Evolutionary conservation across 2,329 filamentous ascomycete species (phyloP).

Genomic region (Hysterium pulicare): DNA sequence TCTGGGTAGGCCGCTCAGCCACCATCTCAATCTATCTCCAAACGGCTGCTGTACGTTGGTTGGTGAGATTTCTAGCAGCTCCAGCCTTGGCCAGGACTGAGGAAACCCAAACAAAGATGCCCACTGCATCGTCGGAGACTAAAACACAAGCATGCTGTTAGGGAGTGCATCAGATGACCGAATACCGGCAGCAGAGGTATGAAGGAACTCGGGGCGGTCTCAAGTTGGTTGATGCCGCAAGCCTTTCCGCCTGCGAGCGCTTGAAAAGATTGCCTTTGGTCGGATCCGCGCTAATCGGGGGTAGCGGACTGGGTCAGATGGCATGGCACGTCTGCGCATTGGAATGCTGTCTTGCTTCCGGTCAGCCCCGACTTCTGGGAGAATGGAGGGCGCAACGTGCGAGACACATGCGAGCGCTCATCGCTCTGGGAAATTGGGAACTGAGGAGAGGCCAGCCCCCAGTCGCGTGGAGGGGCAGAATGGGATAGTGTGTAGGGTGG

Average conservation of each 20-base stretch:
- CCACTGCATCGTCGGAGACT: no score
- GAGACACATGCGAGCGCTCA: conserved; percentile 29
- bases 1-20: conserved; percentile 29
- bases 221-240: conserved; percentile 25
- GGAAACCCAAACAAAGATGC: no score
- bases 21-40: conserved; percentile 32
- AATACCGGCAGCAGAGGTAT: conserved; percentile 16
- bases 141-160: conserved; percentile 23
- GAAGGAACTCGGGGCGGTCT: conserved; percentile 19
- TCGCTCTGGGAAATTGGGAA: conserved; percentile 14
- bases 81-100: conserved; percentile 10
- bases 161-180: conserved; percentile 32
- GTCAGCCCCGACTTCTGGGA: conserved; percentile 4
- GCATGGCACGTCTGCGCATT: conserved; percentile 10
- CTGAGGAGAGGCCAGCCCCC: conserved; percentile 23
- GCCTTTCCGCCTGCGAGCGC: conserved; percentile 16
- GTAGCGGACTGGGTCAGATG: conserved; percentile 12
- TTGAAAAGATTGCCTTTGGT: conserved; percentile 6
- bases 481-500: conserved; percentile 1
- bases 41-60: conserved; percentile 34
- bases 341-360: conserved; percentile 22
- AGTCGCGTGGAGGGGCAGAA: conserved; percentile 18
- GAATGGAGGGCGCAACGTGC: conserved; percentile 29
- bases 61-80: conserved; percentile 23
- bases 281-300: conserved; percentile 12